Conservation (phyloP, 805 yeast genomes). For the Myxozyma monticola region DNA sequence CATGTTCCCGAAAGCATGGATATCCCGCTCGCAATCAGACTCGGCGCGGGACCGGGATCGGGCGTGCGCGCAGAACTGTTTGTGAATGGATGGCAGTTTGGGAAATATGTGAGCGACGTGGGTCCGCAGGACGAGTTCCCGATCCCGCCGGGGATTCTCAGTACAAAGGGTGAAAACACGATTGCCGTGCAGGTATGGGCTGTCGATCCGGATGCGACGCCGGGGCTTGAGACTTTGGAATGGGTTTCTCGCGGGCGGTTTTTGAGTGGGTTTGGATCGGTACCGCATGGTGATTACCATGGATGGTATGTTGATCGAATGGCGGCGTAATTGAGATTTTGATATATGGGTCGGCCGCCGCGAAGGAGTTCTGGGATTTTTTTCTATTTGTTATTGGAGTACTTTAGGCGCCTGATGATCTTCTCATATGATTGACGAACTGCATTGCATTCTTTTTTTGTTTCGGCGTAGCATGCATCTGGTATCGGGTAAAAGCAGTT, state of each 20-base stretch:
- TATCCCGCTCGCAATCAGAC: slow-evolving; percentile 17
- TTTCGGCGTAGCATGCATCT: no score
- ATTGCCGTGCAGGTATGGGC: slow-evolving; percentile 21
- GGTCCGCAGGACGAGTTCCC: slow-evolving; percentile 28
- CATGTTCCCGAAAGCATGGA: slow-evolving; percentile 14
- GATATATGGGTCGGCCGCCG: no score
- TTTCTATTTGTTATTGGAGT: no score
- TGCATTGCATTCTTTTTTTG: no score
- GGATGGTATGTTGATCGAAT: slow-evolving; percentile 20
- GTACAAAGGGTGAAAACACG: slow-evolving; percentile 14
- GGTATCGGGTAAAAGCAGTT: no score
- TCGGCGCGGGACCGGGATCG: slow-evolving; percentile 2
- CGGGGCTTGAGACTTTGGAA: slow-evolving; percentile 13
- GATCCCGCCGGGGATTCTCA: slow-evolving; percentile 22
- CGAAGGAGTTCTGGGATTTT: no score
- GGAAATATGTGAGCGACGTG: slow-evolving; percentile 17
- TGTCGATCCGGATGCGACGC: slow-evolving; percentile 11
- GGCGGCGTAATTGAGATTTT: no score
- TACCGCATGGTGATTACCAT: slow-evolving; percentile 19
- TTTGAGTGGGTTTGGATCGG: slow-evolving; percentile 10
- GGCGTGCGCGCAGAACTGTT: slow-evolving; percentile 24
- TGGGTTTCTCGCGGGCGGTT: slow-evolving; percentile 16
- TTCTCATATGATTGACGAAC: no score
- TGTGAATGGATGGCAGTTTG: slow-evolving; percentile 26
- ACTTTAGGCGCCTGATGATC: no score